Conservation (phyloP, 1,139 yeast genomes). For the Yamadazyma diospyri region DNA sequence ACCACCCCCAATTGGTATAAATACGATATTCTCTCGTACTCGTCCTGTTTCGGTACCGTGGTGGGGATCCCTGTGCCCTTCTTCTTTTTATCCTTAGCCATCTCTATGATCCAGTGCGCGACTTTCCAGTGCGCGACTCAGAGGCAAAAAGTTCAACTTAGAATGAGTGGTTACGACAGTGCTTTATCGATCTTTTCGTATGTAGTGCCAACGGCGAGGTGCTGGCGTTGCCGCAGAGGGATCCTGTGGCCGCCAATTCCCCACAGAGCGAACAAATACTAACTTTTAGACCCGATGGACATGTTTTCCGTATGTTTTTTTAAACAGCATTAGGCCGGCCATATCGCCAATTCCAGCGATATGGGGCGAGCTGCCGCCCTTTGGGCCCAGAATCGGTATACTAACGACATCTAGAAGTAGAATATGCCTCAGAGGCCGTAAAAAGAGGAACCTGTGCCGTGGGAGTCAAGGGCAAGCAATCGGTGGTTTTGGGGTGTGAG, state of each 20-base stretch:
- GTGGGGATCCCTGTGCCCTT: conserved; percentile 4
- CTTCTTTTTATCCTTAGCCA: conserved; percentile 9
- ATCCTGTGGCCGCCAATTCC: background rate
- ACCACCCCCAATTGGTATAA: conserved; percentile 49
- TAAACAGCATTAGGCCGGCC: too few species aligned
- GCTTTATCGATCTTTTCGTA: conserved; percentile 96
- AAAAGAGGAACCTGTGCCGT: conserved; percentile 98
- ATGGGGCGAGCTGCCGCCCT: background rate
- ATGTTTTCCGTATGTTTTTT: conserved; percentile 73
- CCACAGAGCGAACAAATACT: conserved; percentile 5
- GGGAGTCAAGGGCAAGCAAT: conserved; percentile 86
- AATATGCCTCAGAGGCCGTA: conserved; percentile 96
- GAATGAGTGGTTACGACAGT: conserved; percentile 97
- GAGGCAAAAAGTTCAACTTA: conserved; percentile 13
- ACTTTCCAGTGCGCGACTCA: conserved; percentile 2
- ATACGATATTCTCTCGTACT: conserved; percentile 54
- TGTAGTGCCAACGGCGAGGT: conserved; percentile 24
- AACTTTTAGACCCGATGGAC: conserved; percentile 85
- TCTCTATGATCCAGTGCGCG: conserved; percentile 1
- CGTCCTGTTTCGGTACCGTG: conserved; percentile 52
- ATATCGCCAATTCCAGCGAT: background rate
- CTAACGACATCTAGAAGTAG: conserved; percentile 58
- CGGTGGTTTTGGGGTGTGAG: conserved; percentile 94
- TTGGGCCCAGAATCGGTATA: background rate
- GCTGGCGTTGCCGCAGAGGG: background rate